These are phyloP conservation scores for Lichtheimia corymbifera DNA, from an alignment of 371 early-diverging fungal species.

Conservation along the genomic window DNA sequence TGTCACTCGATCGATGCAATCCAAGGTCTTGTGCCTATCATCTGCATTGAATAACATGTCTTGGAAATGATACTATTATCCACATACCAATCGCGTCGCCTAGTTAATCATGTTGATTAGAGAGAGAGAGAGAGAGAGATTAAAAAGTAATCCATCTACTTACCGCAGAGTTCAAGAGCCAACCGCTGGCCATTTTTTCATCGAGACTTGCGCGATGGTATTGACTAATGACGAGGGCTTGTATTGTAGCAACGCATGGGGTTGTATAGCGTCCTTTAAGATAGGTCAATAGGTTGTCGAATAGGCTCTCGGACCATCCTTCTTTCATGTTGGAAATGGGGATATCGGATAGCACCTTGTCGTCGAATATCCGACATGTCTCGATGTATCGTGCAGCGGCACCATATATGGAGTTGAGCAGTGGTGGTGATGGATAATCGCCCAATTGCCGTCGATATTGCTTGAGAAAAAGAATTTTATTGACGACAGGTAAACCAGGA, in stretches of 20 bases:
- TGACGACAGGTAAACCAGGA: conserved; percentile 48
- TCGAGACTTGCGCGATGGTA: conserved; percentile 47
- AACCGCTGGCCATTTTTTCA: conserved; percentile 33
- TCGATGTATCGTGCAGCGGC: conserved; percentile 49
- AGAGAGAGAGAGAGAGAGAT: neutral
- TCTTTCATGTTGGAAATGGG: conserved; percentile 19
- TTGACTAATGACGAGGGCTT: conserved; percentile 44
- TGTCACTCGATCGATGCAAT: conserved; percentile 59
- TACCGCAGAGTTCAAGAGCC: conserved; percentile 44
- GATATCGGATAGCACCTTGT: conserved; percentile 19
- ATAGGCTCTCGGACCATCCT: conserved; percentile 43
- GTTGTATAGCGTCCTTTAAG: conserved; percentile 26
- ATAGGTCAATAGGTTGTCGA: conserved; percentile 39
- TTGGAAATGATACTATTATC: neutral
- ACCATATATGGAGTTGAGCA: conserved; percentile 47
- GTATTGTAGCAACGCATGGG: conserved; percentile 44
- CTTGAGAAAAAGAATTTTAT: conserved; percentile 44
- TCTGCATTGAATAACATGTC: neutral
- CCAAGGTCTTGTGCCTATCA: conserved; percentile 66
- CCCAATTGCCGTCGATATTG: conserved; percentile 44
- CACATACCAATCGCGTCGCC: conserved; percentile 9
- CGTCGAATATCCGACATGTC: conserved; percentile 39
- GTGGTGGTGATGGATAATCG: conserved; percentile 45
- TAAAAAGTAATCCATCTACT: neutral
- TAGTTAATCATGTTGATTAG: neutral